Evolutionary conservation across 148 eudicot species (phyloP).

Genomic region (Nepenthes gracilis): DNA sequence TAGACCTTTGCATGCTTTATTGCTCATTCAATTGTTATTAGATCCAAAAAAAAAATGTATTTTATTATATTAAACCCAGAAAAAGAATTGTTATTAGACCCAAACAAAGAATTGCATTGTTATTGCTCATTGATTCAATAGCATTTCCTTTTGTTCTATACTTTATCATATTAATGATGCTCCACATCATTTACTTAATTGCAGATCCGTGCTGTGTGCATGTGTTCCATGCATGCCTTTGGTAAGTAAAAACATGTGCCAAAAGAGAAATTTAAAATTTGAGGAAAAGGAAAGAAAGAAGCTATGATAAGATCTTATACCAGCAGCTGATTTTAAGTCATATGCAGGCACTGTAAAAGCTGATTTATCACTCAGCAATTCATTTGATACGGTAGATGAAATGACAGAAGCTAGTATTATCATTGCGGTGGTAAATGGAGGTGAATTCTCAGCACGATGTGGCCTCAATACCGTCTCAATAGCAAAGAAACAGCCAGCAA

Average conservation of each 20-base stretch:
- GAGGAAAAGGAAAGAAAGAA: background rate
- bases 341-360: slow-evolving; percentile 97
- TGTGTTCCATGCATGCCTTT: no score
- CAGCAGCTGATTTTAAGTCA: slow-evolving; percentile 97
- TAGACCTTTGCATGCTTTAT: no score
- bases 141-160: background rate
- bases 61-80: no score
- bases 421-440: slow-evolving; percentile 98
- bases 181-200: no score
- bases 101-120: no score
- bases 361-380: slow-evolving; percentile 63
- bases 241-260: no score
- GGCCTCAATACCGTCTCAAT: slow-evolving; percentile 94
- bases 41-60: no score
- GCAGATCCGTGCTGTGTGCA: no score
- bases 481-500: slow-evolving; percentile 98
- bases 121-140: no score
- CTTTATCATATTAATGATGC: no score
- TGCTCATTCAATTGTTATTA: no score
- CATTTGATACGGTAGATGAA: slow-evolving; percentile 91
- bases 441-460: slow-evolving; percentile 87
- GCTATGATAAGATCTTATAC: slow-evolving; percentile 34
- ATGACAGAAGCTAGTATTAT: slow-evolving; percentile 90
- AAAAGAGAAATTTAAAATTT: background rate
- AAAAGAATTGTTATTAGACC: no score